Evolutionary conservation across 2,329 filamentous ascomycete species (phyloP), one percentile per base, ranked within the genome.

Genomic region (Cladosporium sphaerospermum): DNA sequence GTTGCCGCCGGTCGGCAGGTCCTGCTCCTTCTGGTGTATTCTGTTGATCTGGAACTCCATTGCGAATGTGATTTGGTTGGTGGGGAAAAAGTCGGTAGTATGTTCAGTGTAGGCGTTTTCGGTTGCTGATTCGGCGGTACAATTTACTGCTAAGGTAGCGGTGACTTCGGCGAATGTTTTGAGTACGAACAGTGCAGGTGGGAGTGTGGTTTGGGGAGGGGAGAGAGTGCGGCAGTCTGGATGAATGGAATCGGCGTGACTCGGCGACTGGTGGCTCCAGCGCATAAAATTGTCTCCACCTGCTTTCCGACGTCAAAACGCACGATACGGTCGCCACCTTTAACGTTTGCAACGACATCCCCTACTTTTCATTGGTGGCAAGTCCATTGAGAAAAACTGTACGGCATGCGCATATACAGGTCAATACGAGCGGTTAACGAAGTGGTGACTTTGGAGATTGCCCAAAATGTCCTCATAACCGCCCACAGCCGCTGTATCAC

Each of bases 1-100:
- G 55, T 71, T 71, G 39, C 67, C 66, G 39, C 75, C 75, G 34
- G 74, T 75, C 9, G 75, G 74, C 42, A 78, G 63, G 58, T 77
- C 69, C 63, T 74, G 73, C 58, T 77, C 75, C 62, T 63, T 63
- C 60, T 65, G 63, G 62, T 71, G 64, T 72, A 69, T 72, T 64
- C 61, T 60, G 54, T 68, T 45, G 48, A 51, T 51, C 40, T 51
- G 48, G 48, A 51, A 51, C 40, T 51, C 48, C 48, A 51, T 51
- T 51, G 48, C 37, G 48, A 51, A 43, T 51, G 39, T 51, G 36
- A 28, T 31, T 37, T 9, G 34, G 40, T 18, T 28, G 16, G 40
- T 32, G 18, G 5, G 18, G 34, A 34, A 44, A 28, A 39, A 39
- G 36, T 39, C 2, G 31, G 23, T 28, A 13, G 40, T 43, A 28